Evolutionary conservation across 495 filamentous ascomycete genomes (phyloP).

Genomic region (Tuber umbilicatum): DNA sequence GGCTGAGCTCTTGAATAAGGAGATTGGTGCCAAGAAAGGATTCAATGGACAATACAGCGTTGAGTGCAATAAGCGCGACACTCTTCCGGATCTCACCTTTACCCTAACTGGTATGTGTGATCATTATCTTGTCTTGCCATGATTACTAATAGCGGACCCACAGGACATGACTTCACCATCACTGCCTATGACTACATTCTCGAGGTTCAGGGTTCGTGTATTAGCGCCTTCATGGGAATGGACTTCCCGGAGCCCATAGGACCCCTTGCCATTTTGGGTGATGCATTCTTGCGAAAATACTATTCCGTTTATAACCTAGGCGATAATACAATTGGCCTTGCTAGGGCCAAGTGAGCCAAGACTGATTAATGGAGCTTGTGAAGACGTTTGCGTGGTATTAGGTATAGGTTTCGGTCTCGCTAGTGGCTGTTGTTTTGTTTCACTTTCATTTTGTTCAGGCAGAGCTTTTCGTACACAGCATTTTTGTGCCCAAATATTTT

Average conservation of each 20-base stretch:
- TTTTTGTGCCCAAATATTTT: background rate
- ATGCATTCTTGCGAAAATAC: conserved; percentile 94
- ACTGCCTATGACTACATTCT: conserved; percentile 87
- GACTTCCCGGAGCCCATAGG: conserved; percentile 89
- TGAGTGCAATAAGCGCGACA: conserved; percentile 76
- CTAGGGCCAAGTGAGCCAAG: conserved; percentile 57
- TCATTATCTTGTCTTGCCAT: conserved; percentile 24
- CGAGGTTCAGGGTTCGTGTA: conserved; percentile 89
- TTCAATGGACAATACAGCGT: conserved; percentile 92
- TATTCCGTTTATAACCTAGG: conserved; percentile 96
- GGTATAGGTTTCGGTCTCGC: background rate
- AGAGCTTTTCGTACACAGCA: conserved; percentile 11
- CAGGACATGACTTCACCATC: conserved; percentile 86
- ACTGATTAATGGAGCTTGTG: conserved; percentile 10
- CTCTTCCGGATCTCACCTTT: conserved; percentile 81
- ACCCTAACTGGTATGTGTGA: conserved; percentile 50
- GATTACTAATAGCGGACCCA: background rate
- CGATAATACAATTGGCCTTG: conserved; percentile 76
- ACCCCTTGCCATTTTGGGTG: conserved; percentile 90
- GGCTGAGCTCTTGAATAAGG: conserved; percentile 93
- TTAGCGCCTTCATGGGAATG: conserved; percentile 97
- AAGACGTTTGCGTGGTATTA: conserved; percentile 8
- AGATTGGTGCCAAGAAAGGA: conserved; percentile 96
- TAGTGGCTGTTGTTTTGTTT: conserved; percentile 16
- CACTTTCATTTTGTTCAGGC: background rate